Base-by-base conservation (phyloP, 805 yeast species). In the Metschnikowia chrysomelidarum region DNA sequence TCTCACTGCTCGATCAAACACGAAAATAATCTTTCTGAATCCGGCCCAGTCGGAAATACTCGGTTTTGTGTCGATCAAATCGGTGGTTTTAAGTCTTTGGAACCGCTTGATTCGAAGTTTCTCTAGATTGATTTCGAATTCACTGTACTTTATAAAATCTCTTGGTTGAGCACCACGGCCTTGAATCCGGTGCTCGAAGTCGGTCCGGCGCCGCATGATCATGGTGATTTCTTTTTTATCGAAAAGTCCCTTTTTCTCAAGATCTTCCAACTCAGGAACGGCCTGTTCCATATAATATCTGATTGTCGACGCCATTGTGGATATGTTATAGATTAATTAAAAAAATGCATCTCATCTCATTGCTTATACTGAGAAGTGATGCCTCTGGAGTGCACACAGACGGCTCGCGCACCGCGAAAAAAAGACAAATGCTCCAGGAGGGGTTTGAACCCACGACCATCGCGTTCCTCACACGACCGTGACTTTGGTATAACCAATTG, bases 131-230 rank as follows among this genome's bases (percentile, higher is more conserved):
- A 59, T 69, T 55, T 93, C 99, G 55, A 82, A 94, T 34, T 78
- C 83, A 28, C 82, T 76, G 57, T 93, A 93, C 48, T 75, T 75
- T 37, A 86, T 56, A 53, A 80, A 94, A 58, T 91, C 98, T 34
- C 75, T 64, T 2, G 87, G 75, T 44, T 75, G 79, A 9, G 89
- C 77, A 1, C 93, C 95, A 59, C 98, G 73, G 27, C 95, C 86
- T 28, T 76, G 75, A 35, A 93, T 76, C 38, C 95, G 66, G 58
- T 93, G 96, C 62, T 93, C 99, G 51, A 88, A 93, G 61, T 89
- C 97, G 0, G 97, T 91, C 64, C 98, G 76, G 55, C 88, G 77
- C 63, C 93, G 81, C 87, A 91, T 87, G 35, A 93, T 82, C 67
- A 75, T 72, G 25, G 82, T 79, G 46, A 88, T 78, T 61, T 93